Percentiles rank a stretch among this genome's conserved stretches.
phyloP scores from a whole-genome alignment of 192 early-diverging fungal genomes.

The Gryganskiella cystojenkinii region DNA sequence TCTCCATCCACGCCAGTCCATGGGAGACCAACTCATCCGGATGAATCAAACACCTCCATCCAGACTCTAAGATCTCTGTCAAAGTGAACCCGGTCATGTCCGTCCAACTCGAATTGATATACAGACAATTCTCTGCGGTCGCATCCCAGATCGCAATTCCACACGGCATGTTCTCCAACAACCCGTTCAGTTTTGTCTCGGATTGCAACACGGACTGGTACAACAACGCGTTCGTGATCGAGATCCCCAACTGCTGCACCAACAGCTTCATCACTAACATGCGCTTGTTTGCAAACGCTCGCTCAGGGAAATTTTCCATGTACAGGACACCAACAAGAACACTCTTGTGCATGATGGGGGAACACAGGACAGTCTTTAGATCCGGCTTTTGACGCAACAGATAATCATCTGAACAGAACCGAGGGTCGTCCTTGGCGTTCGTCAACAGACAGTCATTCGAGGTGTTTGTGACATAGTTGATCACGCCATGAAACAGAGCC shows the following conservation, averaged over 20 bases:
- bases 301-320: conserved; percentile 60
- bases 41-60: conserved; percentile 14
- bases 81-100: conserved; percentile 44
- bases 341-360: conserved; percentile 59
- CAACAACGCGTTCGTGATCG: conserved; percentile 60
- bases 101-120: conserved; percentile 34
- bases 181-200: conserved; percentile 38
- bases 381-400: conserved; percentile 37
- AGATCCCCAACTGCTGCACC: conserved; percentile 63
- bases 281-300: conserved; percentile 50
- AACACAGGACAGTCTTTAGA: conserved; percentile 57
- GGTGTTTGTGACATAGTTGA: conserved; percentile 47
- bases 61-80: conserved; percentile 22
- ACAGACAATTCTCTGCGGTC: conserved; percentile 24
- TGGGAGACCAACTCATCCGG: conserved; percentile 27
- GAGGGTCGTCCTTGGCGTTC: conserved; percentile 45
- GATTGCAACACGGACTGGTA: conserved; percentile 59
- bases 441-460: conserved; percentile 26
- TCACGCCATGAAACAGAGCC: conserved; percentile 38
- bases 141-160: conserved; percentile 49
- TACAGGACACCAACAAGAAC: conserved; percentile 56
- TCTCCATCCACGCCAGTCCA: conserved; percentile 33
- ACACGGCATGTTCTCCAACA: conserved; percentile 51
- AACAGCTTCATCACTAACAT: conserved; percentile 59
- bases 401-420: conserved; percentile 48